Base-by-base conservation (phyloP, 2,329 filamentous ascomycete species). In the Alternaria brassicae region DNA sequence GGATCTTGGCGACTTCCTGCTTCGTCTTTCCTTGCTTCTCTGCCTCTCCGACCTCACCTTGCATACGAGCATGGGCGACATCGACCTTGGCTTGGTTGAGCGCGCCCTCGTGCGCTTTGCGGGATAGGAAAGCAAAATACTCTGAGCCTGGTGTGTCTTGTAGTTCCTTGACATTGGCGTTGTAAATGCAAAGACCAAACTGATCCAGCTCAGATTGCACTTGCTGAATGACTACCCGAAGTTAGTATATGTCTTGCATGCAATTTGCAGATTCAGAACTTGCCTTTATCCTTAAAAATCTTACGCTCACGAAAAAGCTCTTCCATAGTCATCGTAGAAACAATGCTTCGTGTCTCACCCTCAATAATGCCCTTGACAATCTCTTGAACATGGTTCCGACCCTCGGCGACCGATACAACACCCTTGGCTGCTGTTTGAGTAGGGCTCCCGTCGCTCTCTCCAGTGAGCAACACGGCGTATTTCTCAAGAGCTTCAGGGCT, bases 341-440 rank as follows among this genome's bases (percentile, higher is more conserved):
- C 91, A 53, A 96, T 87, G 6, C 92, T 90, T 58, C 92, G 86
- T 1, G 91, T 93, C 77, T 96, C 92, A 62, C 92, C 92, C 77
- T 96, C 91, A 68, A 96, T 95, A 76, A 96, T 93, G 60, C 91
- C 92, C 77, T 92, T 94, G 77, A 96, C 89, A 62, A 96, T 96
- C 67, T 91, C 91, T 72, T 91, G 89, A 15, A 95, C 88, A 78
- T 94, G 91, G 53, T 85, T 82, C n/a, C 82, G 78, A 21, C 81
- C 82, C 65, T 77, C 80, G 15, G 79, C 78, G 34, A 77, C 79
- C 13, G 79, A 68, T 40, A 82, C 77, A 4, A 81, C 67, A 45
- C 70, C 72, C 63, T 79, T 72, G 4, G 67, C 60, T 13, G 69
- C 71, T 0, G 63, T 62, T 21, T 71, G 66, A 9, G 72, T 73